These are phyloP conservation scores for Diospyros kaki DNA, from an alignment of 148 eudicot species.

Conservation along the genomic window DNA sequence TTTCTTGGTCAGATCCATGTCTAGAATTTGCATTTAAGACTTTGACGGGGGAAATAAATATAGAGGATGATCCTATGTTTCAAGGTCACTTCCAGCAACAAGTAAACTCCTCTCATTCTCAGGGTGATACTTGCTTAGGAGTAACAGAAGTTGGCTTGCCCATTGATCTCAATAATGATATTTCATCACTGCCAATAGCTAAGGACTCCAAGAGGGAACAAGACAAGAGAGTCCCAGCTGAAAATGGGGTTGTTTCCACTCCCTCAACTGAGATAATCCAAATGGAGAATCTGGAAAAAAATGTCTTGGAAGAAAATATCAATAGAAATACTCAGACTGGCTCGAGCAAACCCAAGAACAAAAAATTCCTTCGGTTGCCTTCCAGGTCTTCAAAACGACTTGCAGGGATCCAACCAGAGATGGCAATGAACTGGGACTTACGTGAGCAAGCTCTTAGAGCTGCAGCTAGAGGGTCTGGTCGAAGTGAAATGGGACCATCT, in stretches of 20 bases:
- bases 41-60: too few species aligned
- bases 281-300: constrained; percentile 16
- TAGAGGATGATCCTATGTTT: too few species aligned
- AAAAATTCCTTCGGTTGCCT: constrained; percentile 20
- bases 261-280: constrained; percentile 11
- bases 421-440: constrained; percentile 16
- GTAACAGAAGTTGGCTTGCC: too few species aligned
- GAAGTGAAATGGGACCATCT: constrained; percentile 1
- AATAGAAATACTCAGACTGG: constrained; percentile 19
- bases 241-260: constrained; percentile 14
- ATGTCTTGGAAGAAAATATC: constrained; percentile 13
- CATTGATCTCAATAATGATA: too few species aligned
- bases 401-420: constrained; percentile 35
- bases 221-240: not conserved
- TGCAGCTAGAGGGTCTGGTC: constrained; percentile 13
- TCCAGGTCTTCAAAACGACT: constrained; percentile 57
- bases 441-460: constrained; percentile 33
- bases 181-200: not conserved
- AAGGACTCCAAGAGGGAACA: constrained; percentile 16
- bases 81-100: too few species aligned
- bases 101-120: too few species aligned
- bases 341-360: constrained; percentile 38
- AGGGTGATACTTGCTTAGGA: too few species aligned
- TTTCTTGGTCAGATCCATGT: too few species aligned
- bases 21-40: too few species aligned